phyloP scores from a whole-genome alignment of 73 alveolate species.

The Paramecium sexaurelia region DNA sequence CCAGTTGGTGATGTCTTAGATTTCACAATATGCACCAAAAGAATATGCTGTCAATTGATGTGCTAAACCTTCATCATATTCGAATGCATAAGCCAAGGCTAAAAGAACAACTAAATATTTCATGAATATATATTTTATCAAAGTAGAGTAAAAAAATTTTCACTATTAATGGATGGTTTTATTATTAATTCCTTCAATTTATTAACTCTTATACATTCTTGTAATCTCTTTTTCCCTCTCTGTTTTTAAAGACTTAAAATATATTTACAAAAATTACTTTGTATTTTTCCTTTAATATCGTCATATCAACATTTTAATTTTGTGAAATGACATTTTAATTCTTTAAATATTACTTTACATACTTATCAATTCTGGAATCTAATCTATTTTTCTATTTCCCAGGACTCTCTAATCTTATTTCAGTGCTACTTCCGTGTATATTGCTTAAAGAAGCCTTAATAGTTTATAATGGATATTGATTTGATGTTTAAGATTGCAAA shows the following conservation, averaged over 20 bases:
- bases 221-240: background rate
- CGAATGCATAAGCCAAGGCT: background rate
- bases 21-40: slow-evolving; percentile 28
- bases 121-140: background rate
- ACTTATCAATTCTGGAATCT: background rate
- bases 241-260: background rate
- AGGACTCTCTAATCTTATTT: background rate
- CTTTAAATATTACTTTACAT: background rate
- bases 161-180: background rate
- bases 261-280: background rate
- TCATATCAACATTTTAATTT: background rate
- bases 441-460: background rate
- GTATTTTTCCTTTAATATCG: background rate
- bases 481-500: background rate
- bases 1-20: background rate
- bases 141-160: background rate
- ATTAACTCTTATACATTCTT: background rate
- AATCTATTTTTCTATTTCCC: background rate
- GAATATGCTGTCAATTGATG: background rate
- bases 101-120: background rate
- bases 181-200: background rate
- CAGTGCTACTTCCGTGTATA: background rate
- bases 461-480: background rate
- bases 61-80: background rate
- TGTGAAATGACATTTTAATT: background rate